Conservation (phyloP, 805 yeast genomes). For the Saccharomycopsis oosterbeekiorum region DNA sequence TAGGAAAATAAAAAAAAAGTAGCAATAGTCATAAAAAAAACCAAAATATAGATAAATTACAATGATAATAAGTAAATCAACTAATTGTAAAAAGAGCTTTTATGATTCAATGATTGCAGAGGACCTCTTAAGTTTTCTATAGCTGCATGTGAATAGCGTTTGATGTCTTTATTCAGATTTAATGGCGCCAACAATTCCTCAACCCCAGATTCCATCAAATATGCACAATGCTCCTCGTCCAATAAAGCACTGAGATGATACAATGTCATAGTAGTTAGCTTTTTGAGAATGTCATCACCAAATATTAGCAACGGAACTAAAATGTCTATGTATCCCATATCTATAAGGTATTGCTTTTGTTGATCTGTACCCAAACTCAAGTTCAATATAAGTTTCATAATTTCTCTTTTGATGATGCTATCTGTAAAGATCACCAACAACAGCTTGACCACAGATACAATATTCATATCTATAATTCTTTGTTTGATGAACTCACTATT, state of each 20-base stretch:
- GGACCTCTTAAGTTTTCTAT: not conserved
- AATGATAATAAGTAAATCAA: not conserved
- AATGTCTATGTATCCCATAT: constrained; percentile 15
- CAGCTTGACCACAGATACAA: constrained; percentile 15
- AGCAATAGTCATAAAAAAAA: not conserved
- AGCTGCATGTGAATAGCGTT: not conserved
- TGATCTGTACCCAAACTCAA: constrained; percentile 11
- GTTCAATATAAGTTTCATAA: constrained; percentile 14
- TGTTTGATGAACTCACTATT: constrained; percentile 9
- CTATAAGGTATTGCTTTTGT: constrained; percentile 12
- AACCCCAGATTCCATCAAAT: constrained; percentile 18
- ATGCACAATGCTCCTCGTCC: constrained; percentile 16
- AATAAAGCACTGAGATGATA: constrained; percentile 10
- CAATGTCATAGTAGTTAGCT: constrained; percentile 13
- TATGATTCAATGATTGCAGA: not conserved
- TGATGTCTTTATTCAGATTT: not conserved
- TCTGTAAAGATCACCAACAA: constrained; percentile 17
- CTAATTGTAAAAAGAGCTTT: not conserved
- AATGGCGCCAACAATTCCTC: constrained; percentile 13
- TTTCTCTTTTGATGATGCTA: constrained; percentile 12
- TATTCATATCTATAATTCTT: constrained; percentile 11
- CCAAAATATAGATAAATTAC: not conserved
- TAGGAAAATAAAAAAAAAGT: not conserved
- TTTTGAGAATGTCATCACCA: constrained; percentile 17
- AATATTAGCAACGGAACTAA: constrained; percentile 17